Percentiles rank a stretch among this genome's conserved stretches.
Evolutionary conservation across 768 basidiomycete genomes (phyloP).

Genomic region (Suillus discolor): DNA sequence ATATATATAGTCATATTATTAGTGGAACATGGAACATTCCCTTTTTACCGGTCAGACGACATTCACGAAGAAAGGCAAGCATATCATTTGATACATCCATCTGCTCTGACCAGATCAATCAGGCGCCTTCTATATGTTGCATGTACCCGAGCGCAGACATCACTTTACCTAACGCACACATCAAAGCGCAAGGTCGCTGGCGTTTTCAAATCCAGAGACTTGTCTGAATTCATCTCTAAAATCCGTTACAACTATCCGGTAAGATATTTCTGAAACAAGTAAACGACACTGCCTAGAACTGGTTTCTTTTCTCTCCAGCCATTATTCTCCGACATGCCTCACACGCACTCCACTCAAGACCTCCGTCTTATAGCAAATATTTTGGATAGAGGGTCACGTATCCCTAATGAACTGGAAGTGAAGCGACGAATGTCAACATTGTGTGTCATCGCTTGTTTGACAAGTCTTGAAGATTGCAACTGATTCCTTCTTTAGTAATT

Average conservation of each 20-base stretch:
- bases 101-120: neutral
- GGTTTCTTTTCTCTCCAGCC: slow-evolving; percentile 15
- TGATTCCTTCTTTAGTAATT: neutral
- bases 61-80: slow-evolving; percentile 78
- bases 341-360: slow-evolving; percentile 47
- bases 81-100: neutral
- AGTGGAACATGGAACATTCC: slow-evolving; percentile 79
- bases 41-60: slow-evolving; percentile 74
- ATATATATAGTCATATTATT: neutral
- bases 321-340: slow-evolving; percentile 46
- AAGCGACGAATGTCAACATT: slow-evolving; percentile 44
- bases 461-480: neutral
- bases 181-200: slow-evolving; percentile 55
- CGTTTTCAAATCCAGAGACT: slow-evolving; percentile 47
- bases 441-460: slow-evolving; percentile 31
- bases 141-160: slow-evolving; percentile 79
- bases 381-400: slow-evolving; percentile 39
- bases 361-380: slow-evolving; percentile 56
- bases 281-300: neutral
- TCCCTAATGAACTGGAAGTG: slow-evolving; percentile 48
- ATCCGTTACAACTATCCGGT: slow-evolving; percentile 48
- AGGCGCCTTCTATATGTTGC: slow-evolving; percentile 89
- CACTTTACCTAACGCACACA: slow-evolving; percentile 61
- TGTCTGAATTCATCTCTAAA: slow-evolving; percentile 60
- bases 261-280: slow-evolving; percentile 25